Percentiles rank a stretch among this genome's conserved stretches.
Evolutionary conservation across 768 basidiomycete species (phyloP).

Genomic region (Symmetrospora coprosmae): DNA sequence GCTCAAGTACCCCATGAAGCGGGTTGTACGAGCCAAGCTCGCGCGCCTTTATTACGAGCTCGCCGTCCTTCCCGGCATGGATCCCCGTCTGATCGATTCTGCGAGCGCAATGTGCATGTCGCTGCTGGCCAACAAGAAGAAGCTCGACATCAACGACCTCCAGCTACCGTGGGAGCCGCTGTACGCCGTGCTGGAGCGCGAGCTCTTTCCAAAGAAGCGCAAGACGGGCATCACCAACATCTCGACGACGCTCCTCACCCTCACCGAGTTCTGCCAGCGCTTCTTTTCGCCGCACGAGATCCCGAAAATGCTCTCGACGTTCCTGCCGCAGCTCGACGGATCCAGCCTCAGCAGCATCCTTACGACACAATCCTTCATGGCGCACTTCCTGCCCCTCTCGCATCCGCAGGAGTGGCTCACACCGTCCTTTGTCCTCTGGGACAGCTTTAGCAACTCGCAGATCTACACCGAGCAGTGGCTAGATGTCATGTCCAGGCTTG

Average conservation of each 20-base stretch:
- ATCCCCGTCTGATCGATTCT: conserved; percentile 52
- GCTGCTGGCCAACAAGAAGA: conserved; percentile 47
- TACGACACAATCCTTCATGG: conserved; percentile 68
- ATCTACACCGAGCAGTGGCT: conserved; percentile 81
- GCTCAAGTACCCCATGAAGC: conserved; percentile 75
- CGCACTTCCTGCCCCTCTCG: conserved; percentile 68
- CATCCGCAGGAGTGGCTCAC: conserved; percentile 66
- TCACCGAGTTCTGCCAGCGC: conserved; percentile 45
- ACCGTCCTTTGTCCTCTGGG: conserved; percentile 72
- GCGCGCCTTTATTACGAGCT: conserved; percentile 67
- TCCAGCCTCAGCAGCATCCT: conserved; percentile 55
- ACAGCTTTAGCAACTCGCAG: conserved; percentile 65
- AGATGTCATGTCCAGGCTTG: conserved; percentile 60
- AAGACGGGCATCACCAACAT: conserved; percentile 39
- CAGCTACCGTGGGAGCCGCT: conserved; percentile 70
- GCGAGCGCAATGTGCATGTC: conserved; percentile 49
- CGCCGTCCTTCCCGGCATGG: conserved; percentile 54
- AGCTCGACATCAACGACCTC: conserved; percentile 61
- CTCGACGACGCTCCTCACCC: conserved; percentile 37
- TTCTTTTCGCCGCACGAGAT: conserved; percentile 82
- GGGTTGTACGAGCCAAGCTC: conserved; percentile 57
- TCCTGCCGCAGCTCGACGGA: conserved; percentile 64
- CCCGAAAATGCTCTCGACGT: conserved; percentile 73
- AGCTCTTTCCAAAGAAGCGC: conserved; percentile 53
- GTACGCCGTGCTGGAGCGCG: conserved; percentile 53